Percentiles rank a stretch among this genome's conserved stretches.
phyloP scores from a whole-genome alignment of 2,329 filamentous ascomycete genomes.

The Epichloe hybrida region DNA sequence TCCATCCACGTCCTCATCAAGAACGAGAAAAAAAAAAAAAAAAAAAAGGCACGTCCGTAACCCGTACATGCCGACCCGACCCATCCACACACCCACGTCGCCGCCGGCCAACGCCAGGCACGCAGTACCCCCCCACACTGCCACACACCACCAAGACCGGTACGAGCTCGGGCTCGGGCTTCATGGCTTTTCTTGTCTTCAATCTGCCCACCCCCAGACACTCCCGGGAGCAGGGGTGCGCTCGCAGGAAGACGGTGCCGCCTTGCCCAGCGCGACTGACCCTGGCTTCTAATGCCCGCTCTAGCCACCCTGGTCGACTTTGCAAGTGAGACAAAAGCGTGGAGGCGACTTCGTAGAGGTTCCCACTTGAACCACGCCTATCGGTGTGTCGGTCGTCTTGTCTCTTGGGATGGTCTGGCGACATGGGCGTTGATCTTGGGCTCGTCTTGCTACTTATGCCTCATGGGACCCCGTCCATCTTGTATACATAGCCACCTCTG shows the following conservation, averaged over 20 bases:
- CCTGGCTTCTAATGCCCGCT: constrained; percentile 9
- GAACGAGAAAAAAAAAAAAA: neutral
- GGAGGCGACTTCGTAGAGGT: constrained; percentile 11
- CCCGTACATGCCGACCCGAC: neutral
- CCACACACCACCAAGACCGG: constrained; percentile 1
- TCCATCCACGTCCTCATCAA: neutral
- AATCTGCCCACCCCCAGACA: constrained; percentile 6
- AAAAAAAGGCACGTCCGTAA: neutral
- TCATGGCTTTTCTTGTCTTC: constrained; percentile 4
- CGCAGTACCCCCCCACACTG: constrained; percentile 5
- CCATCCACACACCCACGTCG: constrained; percentile 2
- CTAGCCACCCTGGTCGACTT: constrained; percentile 24
- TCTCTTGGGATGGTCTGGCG: constrained; percentile 7
- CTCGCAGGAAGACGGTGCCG: constrained; percentile 5
- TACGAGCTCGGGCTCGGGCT: constrained; percentile 6
- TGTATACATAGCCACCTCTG: constrained; percentile 14
- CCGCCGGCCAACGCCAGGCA: constrained; percentile 3
- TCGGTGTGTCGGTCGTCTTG: constrained; percentile 6
- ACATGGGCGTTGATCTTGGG: constrained; percentile 25
- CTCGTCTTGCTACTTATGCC: constrained; percentile 35
- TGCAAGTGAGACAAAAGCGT: constrained; percentile 37
- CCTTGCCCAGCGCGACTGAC: constrained; percentile 6
- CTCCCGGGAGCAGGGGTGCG: constrained; percentile 4
- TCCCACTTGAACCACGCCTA: constrained; percentile 10
- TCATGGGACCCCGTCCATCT: constrained; percentile 26